Percentiles rank a stretch among this genome's conserved stretches.
phyloP scores from a whole-genome alignment of 2,329 filamentous ascomycete genomes.

The Torrubiella hemipterigena region DNA sequence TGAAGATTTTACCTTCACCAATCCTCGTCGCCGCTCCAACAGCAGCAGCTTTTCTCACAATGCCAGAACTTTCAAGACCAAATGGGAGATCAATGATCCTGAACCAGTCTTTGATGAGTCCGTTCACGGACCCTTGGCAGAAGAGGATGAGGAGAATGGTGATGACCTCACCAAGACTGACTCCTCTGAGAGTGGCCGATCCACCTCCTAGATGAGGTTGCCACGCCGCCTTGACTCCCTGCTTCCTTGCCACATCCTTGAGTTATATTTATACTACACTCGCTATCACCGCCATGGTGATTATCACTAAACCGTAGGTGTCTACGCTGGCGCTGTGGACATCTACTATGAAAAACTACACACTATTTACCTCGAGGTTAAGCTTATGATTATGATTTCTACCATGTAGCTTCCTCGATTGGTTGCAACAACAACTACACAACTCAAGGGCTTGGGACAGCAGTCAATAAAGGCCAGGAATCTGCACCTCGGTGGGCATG shows the following conservation, averaged over 20 bases:
- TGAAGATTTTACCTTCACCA: constrained; percentile 70
- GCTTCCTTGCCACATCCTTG: not conserved
- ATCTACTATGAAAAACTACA: not conserved
- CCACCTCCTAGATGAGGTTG: constrained; percentile 15
- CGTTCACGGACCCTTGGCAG: constrained; percentile 54
- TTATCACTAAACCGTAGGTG: no score
- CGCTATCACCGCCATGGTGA: no score
- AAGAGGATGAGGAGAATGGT: constrained; percentile 36
- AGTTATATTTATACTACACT: no score
- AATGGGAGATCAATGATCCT: constrained; percentile 82
- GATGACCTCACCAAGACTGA: constrained; percentile 45
- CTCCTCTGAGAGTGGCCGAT: constrained; percentile 48
- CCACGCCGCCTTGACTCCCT: not conserved
- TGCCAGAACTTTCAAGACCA: constrained; percentile 79
- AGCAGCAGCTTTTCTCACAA: constrained; percentile 63
- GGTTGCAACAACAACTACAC: not conserved
- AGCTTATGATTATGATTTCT: not conserved
- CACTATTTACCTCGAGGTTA: not conserved
- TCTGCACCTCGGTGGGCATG: constrained; percentile 3
- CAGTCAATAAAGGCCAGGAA: no score
- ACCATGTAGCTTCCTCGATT: not conserved
- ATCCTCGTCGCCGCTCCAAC: constrained; percentile 86
- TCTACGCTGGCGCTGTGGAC: no score
- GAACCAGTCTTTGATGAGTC: constrained; percentile 90
- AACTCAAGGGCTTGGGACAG: no score